Evolutionary conservation across 331 rosid species (phyloP), one percentile per base, ranked within the genome.

Genomic region (Telfairia occidentalis): DNA sequence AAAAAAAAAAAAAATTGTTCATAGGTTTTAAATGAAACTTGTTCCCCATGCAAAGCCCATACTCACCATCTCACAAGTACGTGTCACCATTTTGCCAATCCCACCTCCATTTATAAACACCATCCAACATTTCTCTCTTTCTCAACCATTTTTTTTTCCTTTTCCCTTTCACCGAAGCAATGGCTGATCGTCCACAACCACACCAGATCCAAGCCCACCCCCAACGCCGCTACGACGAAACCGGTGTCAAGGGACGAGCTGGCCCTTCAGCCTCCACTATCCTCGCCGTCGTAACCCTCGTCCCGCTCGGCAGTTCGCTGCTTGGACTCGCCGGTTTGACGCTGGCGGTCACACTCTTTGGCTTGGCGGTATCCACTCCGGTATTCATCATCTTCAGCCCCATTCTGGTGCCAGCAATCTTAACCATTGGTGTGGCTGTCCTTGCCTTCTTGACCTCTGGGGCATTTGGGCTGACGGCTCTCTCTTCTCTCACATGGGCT

Each of bases 331-430:
- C 96, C 0, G 91, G 91, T 1, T 10, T 91, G 46, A 86, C 88
- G 1, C 79, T 94, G 11, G 13, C 86, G 0, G 90, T 75, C 1
- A 94, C 90, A 13, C 35, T 94, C 1, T 50, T 87, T 1, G 96
- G 96, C 12, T 67, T 86, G 42, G 84, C 87, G 0, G 30, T 89
- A 3, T 52, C 79, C 2, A 77, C 88, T 0, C 98, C 98, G 0
- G 78, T 94, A 9, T 90, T 88, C 53, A 23, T 94, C 71, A 63
- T 94, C 37, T 94, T 88, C 81, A 89, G 97, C 77, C 97, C 98
- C 0, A 77, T 94, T 50, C 70, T 94, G 3, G 87, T 94, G 5
- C 98, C 98, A 0, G 93, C 97, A 0, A 76, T 81, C 18, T 0
- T 86, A 0, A 50, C 75, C n/a, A 69, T 91, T 0, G 88, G 81